A percentile compares a stretch with the other conserved stretches of the same genome.
Conservation (phyloP, 768 basidiomycete species). For the Leccinum pellstonianum region DNA sequence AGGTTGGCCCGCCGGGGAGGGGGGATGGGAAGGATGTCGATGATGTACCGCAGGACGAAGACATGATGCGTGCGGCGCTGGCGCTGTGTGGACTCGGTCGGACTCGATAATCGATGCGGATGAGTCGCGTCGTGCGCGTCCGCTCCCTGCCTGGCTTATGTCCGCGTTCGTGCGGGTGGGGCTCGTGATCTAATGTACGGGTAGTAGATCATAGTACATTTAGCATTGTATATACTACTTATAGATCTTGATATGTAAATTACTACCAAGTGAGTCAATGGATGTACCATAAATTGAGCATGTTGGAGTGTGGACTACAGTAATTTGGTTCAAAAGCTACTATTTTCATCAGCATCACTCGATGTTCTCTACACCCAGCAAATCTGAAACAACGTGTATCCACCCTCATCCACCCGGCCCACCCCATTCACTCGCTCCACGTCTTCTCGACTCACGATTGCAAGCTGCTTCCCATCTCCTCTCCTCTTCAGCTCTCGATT, state of each 20-base stretch:
- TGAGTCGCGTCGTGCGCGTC: constrained; percentile 8
- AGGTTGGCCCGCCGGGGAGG: neutral
- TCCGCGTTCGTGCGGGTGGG: neutral
- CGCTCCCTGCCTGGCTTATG: neutral
- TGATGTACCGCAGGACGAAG: constrained; percentile 47
- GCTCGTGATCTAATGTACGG: neutral
- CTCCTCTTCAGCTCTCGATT: neutral
- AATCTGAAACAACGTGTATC: neutral
- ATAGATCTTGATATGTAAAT: constrained; percentile 13
- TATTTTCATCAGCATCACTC: no score
- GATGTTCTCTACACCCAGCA: neutral
- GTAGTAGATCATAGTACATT: neutral
- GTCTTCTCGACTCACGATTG: constrained; percentile 46
- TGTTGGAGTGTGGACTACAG: no score
- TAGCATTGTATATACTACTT: neutral
- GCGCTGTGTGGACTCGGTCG: constrained; percentile 58
- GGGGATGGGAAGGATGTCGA: constrained; percentile 4
- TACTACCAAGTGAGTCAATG: neutral
- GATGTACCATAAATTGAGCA: neutral
- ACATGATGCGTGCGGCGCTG: constrained; percentile 69
- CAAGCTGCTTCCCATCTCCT: constrained; percentile 33
- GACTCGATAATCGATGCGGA: constrained; percentile 8
- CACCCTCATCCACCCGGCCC: constrained; percentile 39
- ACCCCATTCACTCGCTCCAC: constrained; percentile 51
- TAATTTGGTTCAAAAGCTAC: no score